These are phyloP conservation scores for Metroxylon sagu DNA, from an alignment of 176 grass and related monocot genomes.

Conservation along the genomic window DNA sequence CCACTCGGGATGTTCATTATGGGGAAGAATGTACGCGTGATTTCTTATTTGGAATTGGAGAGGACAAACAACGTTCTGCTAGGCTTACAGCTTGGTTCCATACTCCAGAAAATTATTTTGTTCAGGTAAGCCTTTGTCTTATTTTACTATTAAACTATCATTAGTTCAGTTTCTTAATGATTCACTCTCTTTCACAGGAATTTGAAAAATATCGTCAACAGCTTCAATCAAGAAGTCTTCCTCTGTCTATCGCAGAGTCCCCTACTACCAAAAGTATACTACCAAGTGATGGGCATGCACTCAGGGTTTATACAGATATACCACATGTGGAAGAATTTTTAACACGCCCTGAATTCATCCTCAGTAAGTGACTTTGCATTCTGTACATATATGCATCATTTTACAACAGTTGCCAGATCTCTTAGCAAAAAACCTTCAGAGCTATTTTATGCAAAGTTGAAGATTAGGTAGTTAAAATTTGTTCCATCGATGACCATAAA, in stretches of 20 bases:
- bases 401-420: neutral
- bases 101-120: conserved; percentile 91
- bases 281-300: conserved; percentile 43
- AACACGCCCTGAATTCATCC: conserved; percentile 75
- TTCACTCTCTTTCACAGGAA: conserved; percentile 35
- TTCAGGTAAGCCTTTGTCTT: conserved; percentile 36
- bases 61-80: conserved; percentile 82
- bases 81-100: conserved; percentile 97
- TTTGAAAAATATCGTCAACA: conserved; percentile 62
- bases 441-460: no score
- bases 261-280: conserved; percentile 32
- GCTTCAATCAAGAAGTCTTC: conserved; percentile 49
- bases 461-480: no score
- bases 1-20: conserved; percentile 49
- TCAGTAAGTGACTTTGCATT: conserved; percentile 47
- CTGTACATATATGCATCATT: neutral
- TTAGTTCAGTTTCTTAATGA: conserved; percentile 11
- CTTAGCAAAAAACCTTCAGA: neutral
- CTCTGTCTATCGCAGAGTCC: conserved; percentile 14
- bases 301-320: conserved; percentile 80
- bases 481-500: no score
- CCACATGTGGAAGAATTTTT: conserved; percentile 87
- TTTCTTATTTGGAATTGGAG: conserved; percentile 77
- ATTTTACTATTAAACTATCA: neutral
- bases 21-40: conserved; percentile 86